Evolutionary conservation across 2,329 filamentous ascomycete species (phyloP), one percentile per base, ranked within the genome.

Genomic region (Aspergillus sergii): DNA sequence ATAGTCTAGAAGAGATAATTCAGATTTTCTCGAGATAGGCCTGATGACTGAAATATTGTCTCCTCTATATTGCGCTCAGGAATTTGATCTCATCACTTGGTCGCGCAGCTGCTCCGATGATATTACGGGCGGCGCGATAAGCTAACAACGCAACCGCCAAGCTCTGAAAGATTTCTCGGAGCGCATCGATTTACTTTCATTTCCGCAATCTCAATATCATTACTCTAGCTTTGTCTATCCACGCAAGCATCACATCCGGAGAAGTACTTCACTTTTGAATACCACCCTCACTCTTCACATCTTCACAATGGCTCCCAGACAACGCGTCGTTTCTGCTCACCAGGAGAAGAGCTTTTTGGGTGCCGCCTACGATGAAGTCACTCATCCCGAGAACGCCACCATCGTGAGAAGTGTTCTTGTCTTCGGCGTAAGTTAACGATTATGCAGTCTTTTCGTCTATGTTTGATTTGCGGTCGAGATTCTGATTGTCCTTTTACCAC

Each of bases 361-460:
- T 70, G 82, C 82, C 62, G 82, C 86, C 68, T 91, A 90, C 78
- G 83, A 85, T 64, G 82, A 86, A 68, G 73, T 91, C 72, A 91
- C 88, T 60, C 85, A 86, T 32, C 78, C 89, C 39, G 89, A 92
- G 74, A 91, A 92, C 78, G 84, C 87, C 56, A 85, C 88, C 61
- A 85, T 91, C 61, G 89, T 91, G 64, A 85, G 87, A 71, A 91
- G 89, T 74, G 80, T 91, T 69, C 82, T 86, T 67, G 76, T 91
- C 71, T 91, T 91, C 73, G 88, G 88, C 61, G 89, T 91, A 83
- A 75, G 88, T 82, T 30, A 34, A 51, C 30, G 28, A 51, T 51
- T 30, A n/a, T 26, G 14, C 11, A 19, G 14, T 36, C 6, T 32
- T 19, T 28, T n/a, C 7, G 23, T 8, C 11, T 4, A 3, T n/a